A percentile compares a stretch with the other conserved stretches of the same genome.
phyloP scores from a whole-genome alignment of 768 basidiomycete species.

The Aureoboletus auriporus region DNA sequence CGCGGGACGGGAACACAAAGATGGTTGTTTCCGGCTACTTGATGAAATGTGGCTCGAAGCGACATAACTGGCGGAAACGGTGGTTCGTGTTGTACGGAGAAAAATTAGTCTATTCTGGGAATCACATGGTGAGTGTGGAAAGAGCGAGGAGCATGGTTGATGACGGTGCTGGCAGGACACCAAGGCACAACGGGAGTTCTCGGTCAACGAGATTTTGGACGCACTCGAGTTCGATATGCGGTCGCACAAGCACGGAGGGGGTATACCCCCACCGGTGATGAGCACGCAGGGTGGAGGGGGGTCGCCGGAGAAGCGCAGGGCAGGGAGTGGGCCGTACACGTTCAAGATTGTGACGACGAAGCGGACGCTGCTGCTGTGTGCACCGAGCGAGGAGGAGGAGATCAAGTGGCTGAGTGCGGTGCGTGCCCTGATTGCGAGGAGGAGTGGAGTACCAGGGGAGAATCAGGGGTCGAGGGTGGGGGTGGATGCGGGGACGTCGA shows the following conservation, averaged over 20 bases:
- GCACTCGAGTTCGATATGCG: conserved; percentile 84
- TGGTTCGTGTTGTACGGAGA: conserved; percentile 96
- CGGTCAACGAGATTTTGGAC: conserved; percentile 82
- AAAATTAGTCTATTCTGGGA: conserved; percentile 81
- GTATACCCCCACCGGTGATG: conserved; percentile 28
- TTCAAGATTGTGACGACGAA: conserved; percentile 98
- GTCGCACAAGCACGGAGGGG: conserved; percentile 43
- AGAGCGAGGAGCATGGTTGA: not conserved
- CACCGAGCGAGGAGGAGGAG: conserved; percentile 96
- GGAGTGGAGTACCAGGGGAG: conserved; percentile 52
- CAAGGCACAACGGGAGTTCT: conserved; percentile 82
- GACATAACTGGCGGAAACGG: conserved; percentile 93
- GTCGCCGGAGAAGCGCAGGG: conserved; percentile 33
- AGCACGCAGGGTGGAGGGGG: conserved; percentile 34
- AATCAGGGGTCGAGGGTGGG: not conserved
- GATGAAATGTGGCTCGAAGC: conserved; percentile 93
- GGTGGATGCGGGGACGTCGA: not conserved
- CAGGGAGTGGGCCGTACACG: conserved; percentile 51
- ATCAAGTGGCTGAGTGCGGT: conserved; percentile 97
- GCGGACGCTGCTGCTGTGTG: conserved; percentile 82
- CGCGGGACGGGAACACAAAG: conserved; percentile 62
- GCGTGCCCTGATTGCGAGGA: conserved; percentile 80
- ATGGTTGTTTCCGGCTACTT: conserved; percentile 85
- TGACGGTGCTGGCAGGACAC: conserved; percentile 59
- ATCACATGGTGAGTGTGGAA: conserved; percentile 81